Base-by-base conservation (phyloP, 164 flowering plant genomes). In the Chimonanthus praecox region DNA sequence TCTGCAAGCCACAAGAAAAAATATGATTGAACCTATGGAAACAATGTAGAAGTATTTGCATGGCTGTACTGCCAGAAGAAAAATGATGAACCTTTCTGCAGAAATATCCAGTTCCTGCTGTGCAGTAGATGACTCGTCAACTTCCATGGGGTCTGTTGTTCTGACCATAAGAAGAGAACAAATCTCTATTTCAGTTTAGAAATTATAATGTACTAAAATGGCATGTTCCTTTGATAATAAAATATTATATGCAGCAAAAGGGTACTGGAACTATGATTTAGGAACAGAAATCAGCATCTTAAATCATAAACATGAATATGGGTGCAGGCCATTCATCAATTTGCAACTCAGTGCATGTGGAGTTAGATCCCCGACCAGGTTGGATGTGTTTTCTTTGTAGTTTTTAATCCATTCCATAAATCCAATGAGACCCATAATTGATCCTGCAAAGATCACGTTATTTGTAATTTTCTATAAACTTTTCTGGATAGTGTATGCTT, bases 91-190 rank as follows among this genome's bases (percentile, higher is more conserved):
- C 99, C 97, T 94, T 79, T 94, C 91, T 9, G 82, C 71, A 60
- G 94, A 74, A 72, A 83, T 64, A 72, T 73, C 66, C 21, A 45
- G 16, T 69, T 68, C 71, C 4, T 85, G 45, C 45, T 66, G 85
- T 61, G 76, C 78, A 58, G 82, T 78, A 72, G 94, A 83, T 75
- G 88, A 80, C 4, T 83, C 88, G 74, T 95, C 99, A n/a, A 90
- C 85, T 50, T 95, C 99, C 99, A 92, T 95, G 71, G 91, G 85
- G 72, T 86, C 90, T 4, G 77, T 63, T 47, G 85, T 81, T 73
- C 43, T 15, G 60, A 16, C 45, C 70, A 60, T 67, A 49, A 21
- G 20, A 33, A 49, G 49, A 49, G 13, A 69, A 50, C 51, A 10
- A 46, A n/a, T 9, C 44, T n/a, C 20, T 3, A 7, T 13, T 46